Evolutionary conservation across 345 rosid species (phyloP).

Genomic region (Rhodomyrtus tomentosa): DNA sequence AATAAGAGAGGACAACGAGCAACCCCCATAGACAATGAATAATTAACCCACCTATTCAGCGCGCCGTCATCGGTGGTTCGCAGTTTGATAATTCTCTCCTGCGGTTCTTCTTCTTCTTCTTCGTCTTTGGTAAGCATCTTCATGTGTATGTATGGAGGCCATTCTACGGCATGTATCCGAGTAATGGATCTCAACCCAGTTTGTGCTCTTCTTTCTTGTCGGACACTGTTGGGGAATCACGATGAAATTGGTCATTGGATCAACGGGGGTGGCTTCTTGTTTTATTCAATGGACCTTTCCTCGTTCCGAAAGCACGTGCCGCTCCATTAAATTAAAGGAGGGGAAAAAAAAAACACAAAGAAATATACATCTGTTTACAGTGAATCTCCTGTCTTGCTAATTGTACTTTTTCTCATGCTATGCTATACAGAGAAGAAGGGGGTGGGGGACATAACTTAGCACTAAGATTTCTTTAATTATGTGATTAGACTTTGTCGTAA

Average conservation of each 20-base stretch:
- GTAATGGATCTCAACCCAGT: not conserved
- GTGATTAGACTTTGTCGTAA: not conserved
- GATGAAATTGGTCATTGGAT: not conserved
- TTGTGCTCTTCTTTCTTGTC: not conserved
- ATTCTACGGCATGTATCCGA: not conserved
- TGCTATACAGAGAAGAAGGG: not conserved
- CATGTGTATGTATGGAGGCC: not conserved
- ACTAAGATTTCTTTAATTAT: not conserved
- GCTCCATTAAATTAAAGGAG: not conserved
- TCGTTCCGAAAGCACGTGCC: not conserved
- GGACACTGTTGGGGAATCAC: not conserved
- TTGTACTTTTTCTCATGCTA: not conserved
- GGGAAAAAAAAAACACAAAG: not conserved
- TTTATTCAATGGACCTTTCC: not conserved
- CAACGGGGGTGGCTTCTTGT: not conserved
- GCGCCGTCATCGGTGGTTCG: not conserved
- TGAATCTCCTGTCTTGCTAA: not conserved
- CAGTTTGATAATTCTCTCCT: not conserved
- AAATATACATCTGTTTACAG: not conserved
- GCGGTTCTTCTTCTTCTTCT: not conserved
- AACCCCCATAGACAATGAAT: not conserved
- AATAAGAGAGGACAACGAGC: not conserved
- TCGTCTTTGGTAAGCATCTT: not conserved
- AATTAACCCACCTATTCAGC: not conserved
- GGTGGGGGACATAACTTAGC: not conserved